A percentile compares a stretch with the other conserved stretches of the same genome.
Conservation (phyloP, 129 eudicot genomes). For the Saussurea involucrata region DNA sequence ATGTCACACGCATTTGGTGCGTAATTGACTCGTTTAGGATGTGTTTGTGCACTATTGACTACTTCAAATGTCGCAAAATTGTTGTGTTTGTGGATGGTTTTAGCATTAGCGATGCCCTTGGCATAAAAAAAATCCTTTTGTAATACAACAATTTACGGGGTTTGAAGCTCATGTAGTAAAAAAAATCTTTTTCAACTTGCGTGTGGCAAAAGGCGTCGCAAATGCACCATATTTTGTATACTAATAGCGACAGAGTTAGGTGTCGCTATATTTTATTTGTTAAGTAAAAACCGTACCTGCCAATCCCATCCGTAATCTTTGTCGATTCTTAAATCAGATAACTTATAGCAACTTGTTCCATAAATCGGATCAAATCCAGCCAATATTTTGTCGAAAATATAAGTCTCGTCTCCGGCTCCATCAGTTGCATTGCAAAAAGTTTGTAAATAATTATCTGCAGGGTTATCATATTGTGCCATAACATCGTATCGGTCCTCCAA, state of each 20-base stretch:
- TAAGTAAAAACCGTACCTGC: conserved; percentile 30
- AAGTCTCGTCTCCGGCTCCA: conserved; percentile 14
- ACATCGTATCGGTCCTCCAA: not conserved
- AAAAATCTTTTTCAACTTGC: not conserved
- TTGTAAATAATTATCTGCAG: not conserved
- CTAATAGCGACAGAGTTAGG: not conserved
- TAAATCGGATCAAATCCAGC: conserved; percentile 3
- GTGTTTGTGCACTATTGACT: not conserved
- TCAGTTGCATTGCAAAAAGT: conserved; percentile 31
- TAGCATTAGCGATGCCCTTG: not conserved
- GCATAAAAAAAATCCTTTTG: not conserved
- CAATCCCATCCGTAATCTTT: conserved; percentile 29
- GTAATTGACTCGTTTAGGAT: not conserved
- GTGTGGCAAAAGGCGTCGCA: not conserved
- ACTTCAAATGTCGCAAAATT: not conserved
- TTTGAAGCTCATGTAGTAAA: not conserved
- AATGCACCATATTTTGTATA: not conserved
- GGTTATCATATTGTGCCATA: conserved; percentile 28
- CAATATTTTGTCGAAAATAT: conserved; percentile 23
- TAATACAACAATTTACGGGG: not conserved
- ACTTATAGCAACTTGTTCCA: not conserved
- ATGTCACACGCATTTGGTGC: not conserved
- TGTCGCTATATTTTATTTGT: not conserved
- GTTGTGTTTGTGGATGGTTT: not conserved
- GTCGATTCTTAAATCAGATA: not conserved